Evolutionary conservation across 352 stramenopile species (phyloP).

Genomic region (Globisporangium viniferum): DNA sequence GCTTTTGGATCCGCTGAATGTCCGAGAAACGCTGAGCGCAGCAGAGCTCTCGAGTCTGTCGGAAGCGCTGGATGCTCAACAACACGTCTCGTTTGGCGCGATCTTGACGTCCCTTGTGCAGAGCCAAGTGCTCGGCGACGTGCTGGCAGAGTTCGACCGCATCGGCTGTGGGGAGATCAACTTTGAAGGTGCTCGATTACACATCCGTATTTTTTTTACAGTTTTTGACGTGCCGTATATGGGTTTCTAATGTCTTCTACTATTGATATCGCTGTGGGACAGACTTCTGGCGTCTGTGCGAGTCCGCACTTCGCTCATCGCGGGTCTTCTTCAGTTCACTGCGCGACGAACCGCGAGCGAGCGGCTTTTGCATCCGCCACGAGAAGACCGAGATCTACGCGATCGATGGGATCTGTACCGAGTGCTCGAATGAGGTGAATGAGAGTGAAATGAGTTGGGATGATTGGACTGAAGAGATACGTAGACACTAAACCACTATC

Average conservation of each 20-base stretch:
- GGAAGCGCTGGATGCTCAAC: slow-evolving; percentile 21
- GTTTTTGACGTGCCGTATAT: not conserved
- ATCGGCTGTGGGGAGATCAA: slow-evolving; percentile 51
- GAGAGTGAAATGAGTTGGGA: not conserved
- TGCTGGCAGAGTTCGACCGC: slow-evolving; percentile 48
- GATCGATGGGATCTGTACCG: slow-evolving; percentile 45
- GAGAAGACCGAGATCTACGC: slow-evolving; percentile 33
- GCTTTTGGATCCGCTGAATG: slow-evolving; percentile 16
- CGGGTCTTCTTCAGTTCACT: slow-evolving; percentile 25
- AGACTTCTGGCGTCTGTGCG: slow-evolving; percentile 54
- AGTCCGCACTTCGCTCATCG: slow-evolving; percentile 32
- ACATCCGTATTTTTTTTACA: not conserved
- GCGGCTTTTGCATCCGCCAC: slow-evolving; percentile 59
- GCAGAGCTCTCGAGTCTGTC: slow-evolving; percentile 24
- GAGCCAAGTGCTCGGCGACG: slow-evolving; percentile 33
- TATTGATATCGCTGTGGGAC: not conserved
- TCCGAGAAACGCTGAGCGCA: slow-evolving; percentile 15
- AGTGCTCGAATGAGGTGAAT: slow-evolving; percentile 47
- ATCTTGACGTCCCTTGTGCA: slow-evolving; percentile 45
- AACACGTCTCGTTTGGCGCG: slow-evolving; percentile 19
- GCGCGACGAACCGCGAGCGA: slow-evolving; percentile 37
- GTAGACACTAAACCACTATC: not conserved
- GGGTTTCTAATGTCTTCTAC: not conserved
- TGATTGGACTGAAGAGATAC: too few species aligned
- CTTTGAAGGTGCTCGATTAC: slow-evolving; percentile 40